A percentile compares a stretch with the other conserved stretches of the same genome.
Conservation (phyloP, 148 eudicot species). For the Heliamphora exappendiculata region DNA sequence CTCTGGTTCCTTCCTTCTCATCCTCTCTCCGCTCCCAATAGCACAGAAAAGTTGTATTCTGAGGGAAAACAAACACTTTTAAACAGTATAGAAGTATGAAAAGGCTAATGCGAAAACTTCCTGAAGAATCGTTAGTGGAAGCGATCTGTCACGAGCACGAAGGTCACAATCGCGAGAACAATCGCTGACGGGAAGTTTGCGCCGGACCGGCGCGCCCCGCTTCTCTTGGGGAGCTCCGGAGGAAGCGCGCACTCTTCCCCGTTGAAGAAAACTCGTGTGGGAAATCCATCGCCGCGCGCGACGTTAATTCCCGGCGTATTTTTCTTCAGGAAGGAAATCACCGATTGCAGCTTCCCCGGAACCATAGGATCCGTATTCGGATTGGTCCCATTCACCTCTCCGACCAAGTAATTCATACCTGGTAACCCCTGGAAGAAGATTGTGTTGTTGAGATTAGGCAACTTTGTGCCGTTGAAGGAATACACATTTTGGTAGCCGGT, state of each 20-base stretch:
- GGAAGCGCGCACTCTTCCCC: constrained; percentile 71
- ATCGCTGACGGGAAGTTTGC: constrained; percentile 7
- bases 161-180: constrained; percentile 20
- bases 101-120: no score
- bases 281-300: constrained; percentile 44
- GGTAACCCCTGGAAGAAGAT: constrained; percentile 43
- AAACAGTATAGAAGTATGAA: no score
- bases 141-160: constrained; percentile 17
- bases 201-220: constrained; percentile 2
- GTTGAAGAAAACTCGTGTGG: constrained; percentile 39
- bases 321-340: constrained; percentile 51
- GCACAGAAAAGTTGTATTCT: not conserved
- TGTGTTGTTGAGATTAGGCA: constrained; percentile 27
- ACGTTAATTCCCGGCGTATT: constrained; percentile 20
- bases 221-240: constrained; percentile 16
- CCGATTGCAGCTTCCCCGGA: constrained; percentile 63
- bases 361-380: constrained; percentile 33
- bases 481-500: constrained; percentile 43
- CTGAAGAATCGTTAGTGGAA: no score
- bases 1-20: not conserved
- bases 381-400: constrained; percentile 29
- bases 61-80: no score
- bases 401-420: constrained; percentile 42
- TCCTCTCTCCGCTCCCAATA: no score
- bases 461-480: constrained; percentile 45